These are phyloP conservation scores for Trichoderma asperelloides DNA, from an alignment of 495 filamentous ascomycete species.

Conservation along the genomic window DNA sequence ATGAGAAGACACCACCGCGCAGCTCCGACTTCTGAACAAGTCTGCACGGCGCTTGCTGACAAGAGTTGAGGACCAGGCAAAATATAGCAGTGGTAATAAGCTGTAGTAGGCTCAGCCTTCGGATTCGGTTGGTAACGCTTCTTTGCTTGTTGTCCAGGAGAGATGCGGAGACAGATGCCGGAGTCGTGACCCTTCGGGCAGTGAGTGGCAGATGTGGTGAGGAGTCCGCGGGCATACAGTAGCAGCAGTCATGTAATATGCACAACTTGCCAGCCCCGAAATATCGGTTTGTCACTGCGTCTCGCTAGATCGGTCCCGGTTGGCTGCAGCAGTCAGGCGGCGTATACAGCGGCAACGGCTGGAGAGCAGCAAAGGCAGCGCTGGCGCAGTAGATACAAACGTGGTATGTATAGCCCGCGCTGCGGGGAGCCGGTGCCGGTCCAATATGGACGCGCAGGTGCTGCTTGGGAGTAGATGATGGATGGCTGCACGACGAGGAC, in stretches of 20 bases:
- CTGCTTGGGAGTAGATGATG: neutral
- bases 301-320: neutral
- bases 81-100: neutral
- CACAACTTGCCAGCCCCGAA: neutral
- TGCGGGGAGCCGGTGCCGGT: neutral
- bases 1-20: neutral
- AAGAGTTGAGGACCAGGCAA: neutral
- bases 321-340: neutral
- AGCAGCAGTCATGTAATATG: neutral
- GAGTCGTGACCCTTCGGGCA: neutral
- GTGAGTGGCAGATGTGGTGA: neutral
- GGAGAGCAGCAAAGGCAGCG: neutral
- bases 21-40: neutral
- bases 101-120: neutral
- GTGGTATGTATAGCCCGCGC: neutral
- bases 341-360: neutral
- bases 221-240: neutral
- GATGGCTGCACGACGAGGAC: neutral
- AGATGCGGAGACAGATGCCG: neutral
- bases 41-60: neutral
- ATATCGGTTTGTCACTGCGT: neutral
- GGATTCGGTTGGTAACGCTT: neutral
- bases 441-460: conserved; percentile 4
- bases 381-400: neutral
- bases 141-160: neutral